phyloP scores from a whole-genome alignment of 106 monocot genomes.

The Allium sativum region DNA sequence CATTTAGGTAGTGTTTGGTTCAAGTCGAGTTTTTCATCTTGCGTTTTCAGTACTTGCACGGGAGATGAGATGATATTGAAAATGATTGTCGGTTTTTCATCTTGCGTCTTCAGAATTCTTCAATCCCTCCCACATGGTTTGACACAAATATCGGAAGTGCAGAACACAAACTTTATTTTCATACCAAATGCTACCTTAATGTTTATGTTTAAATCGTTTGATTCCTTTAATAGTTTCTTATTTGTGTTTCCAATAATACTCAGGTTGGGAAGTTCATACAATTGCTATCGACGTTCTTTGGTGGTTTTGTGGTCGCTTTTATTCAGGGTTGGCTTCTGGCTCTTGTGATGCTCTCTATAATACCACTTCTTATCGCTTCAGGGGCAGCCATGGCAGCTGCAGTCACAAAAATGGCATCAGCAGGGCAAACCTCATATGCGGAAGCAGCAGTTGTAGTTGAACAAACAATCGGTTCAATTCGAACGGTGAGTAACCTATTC shows the following conservation, averaged over 20 bases:
- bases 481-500: conserved; percentile 38
- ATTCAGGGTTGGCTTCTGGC: conserved; percentile 73
- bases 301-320: conserved; percentile 66
- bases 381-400: conserved; percentile 40
- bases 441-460: conserved; percentile 56
- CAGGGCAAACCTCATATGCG: conserved; percentile 47
- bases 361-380: conserved; percentile 46
- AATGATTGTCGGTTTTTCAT: too few species aligned
- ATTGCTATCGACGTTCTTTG: conserved; percentile 57
- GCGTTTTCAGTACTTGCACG: too few species aligned
- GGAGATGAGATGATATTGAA: neutral
- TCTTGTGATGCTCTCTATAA: conserved; percentile 57
- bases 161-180: neutral
- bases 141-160: neutral
- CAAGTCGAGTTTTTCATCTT: too few species aligned
- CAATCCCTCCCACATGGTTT: too few species aligned
- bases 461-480: conserved; percentile 66
- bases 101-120: too few species aligned
- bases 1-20: neutral
- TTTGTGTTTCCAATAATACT: conserved; percentile 1
- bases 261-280: conserved; percentile 69
- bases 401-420: conserved; percentile 39
- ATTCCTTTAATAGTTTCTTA: neutral
- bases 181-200: neutral
- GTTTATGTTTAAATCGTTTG: neutral